Base-by-base conservation (phyloP, 2,329 filamentous ascomycete genomes). In the Colletotrichum sp. region DNA sequence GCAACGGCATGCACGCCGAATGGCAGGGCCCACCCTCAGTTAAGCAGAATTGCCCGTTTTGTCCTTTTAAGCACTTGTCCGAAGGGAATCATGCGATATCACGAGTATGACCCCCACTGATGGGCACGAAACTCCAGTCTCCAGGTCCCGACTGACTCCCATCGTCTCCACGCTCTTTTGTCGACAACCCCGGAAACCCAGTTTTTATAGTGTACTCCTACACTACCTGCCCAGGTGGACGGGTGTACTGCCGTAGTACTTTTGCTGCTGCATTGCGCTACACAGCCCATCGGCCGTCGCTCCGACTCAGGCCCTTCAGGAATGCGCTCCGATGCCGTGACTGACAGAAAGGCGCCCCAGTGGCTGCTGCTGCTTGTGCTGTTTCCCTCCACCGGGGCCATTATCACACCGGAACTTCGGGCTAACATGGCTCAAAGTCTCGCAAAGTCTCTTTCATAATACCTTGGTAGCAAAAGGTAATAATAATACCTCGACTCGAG, bases 1-100 rank as follows among this genome's bases (percentile, higher is more conserved):
- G 63, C 28, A 72, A 68, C 73, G 73, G 69, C 39, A 39, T 55
- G 39, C 32, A 59, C 22, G 74, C 74, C 64, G 70, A 76, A 57
- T 22, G 48, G 36, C 18, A 32, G 68, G 28, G 16, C 44, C 64
- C 70, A 73, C 70, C 55, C 8, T 32, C 12, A 59, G n/a, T 22
- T 16, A 48, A 48, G 24, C 28, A 60, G 12, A 5, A 44, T 26
- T 60, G 57, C 66, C 66, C 57, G 26, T 62, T 70, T 70, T 62
- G 68, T n/a, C 68, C 57, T 70, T 70, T 70, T 48, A 22, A 70
- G 68, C 57, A 63, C 68, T 24, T 39, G 36, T 62, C 68, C 68
- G 68, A 70, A 18, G 34, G 36, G 68, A 70, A 70, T 70, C 68
- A 70, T 24, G 57, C 24, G 68, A 70, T 70, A 59, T 34, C 48